Percentiles rank a stretch among this genome's conserved stretches.
Conservation (phyloP, 1,284 basidiomycete genomes). For the Fomitopsis schrenkii region DNA sequence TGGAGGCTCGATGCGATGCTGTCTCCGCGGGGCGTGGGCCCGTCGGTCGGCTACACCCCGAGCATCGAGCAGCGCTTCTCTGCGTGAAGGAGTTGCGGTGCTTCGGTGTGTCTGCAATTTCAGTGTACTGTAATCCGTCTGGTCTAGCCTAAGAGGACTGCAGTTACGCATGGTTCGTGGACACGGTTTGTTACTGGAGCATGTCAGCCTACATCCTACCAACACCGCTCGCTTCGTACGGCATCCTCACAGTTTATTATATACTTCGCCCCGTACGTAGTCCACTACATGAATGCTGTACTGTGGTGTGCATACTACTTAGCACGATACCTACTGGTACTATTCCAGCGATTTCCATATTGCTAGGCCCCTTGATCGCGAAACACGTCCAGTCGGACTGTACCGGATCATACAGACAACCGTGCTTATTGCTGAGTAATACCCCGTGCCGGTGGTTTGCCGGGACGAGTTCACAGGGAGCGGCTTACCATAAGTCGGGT, state of each 20-base stretch:
- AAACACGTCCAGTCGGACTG: too few relatives aligned
- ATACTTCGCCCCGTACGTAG: background rate
- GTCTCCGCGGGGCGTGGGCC: conserved; percentile 19
- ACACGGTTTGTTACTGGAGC: background rate
- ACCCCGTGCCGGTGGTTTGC: too few relatives aligned
- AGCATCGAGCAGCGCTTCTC: conserved; percentile 25
- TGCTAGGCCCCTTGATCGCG: too few relatives aligned
- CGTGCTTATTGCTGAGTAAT: too few relatives aligned
- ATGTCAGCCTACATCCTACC: background rate
- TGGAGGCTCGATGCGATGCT: conserved; percentile 47
- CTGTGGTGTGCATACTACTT: background rate
- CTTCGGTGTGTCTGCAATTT: too few relatives aligned
- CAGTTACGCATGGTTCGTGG: background rate
- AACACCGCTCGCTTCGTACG: background rate
- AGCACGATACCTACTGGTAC: background rate
- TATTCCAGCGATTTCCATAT: background rate
- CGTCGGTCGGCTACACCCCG: conserved; percentile 9
- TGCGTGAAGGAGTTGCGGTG: conserved; percentile 2
- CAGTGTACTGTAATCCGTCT: background rate
- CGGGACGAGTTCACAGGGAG: too few relatives aligned
- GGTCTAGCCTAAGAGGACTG: background rate
- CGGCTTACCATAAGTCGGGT: too few relatives aligned
- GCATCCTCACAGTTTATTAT: background rate
- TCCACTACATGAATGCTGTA: background rate
- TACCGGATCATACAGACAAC: too few relatives aligned